These are phyloP conservation scores for Cubamyces sp. DNA, from an alignment of 768 basidiomycete genomes.

Conservation along the genomic window DNA sequence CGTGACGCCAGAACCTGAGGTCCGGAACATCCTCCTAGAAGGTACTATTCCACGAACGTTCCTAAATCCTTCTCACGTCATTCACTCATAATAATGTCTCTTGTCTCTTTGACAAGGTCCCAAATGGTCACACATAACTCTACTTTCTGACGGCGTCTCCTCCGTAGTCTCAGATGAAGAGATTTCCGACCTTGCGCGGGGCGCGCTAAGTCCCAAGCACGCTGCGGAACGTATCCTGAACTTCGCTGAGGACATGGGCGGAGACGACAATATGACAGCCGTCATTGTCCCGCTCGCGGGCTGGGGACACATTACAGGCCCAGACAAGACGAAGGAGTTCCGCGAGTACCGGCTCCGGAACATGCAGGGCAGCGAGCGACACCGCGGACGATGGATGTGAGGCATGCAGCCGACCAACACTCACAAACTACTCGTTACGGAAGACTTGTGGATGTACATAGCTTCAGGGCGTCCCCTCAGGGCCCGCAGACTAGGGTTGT, in stretches of 20 bases:
- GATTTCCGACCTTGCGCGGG: constrained; percentile 86
- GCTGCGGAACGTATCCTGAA: constrained; percentile 85
- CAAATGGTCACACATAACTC: constrained; percentile 85
- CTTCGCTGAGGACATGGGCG: constrained; percentile 86
- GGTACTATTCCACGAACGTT: constrained; percentile 47
- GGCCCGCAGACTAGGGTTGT: too few species aligned
- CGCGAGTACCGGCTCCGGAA: constrained; percentile 77
- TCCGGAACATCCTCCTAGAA: constrained; percentile 72
- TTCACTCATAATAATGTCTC: not conserved
- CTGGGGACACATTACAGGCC: constrained; percentile 83
- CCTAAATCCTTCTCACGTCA: not conserved
- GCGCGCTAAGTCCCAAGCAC: constrained; percentile 66
- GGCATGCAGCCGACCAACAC: not conserved
- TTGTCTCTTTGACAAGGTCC: constrained; percentile 52
- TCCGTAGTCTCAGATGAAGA: constrained; percentile 93
- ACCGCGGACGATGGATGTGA: constrained; percentile 35
- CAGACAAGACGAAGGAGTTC: constrained; percentile 80
- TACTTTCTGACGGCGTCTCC: constrained; percentile 94
- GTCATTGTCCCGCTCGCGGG: constrained; percentile 91
- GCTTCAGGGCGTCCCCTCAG: too few species aligned
- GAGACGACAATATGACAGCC: constrained; percentile 90
- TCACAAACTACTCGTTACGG: too few species aligned
- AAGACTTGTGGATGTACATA: too few species aligned
- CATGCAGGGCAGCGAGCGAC: constrained; percentile 36
- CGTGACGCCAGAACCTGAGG: constrained; percentile 92